A percentile compares a stretch with the other conserved stretches of the same genome.
Conservation (phyloP, 2,329 filamentous ascomycete species). For the Colletotrichum eremochloae region DNA sequence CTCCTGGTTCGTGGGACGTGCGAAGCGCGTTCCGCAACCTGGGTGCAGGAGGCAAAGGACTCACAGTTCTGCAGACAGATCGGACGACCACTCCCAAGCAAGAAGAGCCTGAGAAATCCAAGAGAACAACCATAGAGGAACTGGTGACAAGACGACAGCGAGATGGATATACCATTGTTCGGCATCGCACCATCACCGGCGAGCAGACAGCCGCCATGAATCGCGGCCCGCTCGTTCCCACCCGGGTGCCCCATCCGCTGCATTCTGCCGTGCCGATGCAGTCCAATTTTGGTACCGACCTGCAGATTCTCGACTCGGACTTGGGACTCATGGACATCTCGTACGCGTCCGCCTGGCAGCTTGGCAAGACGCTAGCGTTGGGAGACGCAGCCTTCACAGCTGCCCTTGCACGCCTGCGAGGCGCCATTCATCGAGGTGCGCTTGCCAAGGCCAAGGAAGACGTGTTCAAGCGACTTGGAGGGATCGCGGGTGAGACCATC, state of each 20-base stretch:
- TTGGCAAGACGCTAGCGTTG: constrained; percentile 56
- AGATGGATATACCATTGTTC: constrained; percentile 56
- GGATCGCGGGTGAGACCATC: too few relatives aligned
- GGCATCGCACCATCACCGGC: constrained; percentile 54
- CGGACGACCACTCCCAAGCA: too few relatives aligned
- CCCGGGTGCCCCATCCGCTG: constrained; percentile 5
- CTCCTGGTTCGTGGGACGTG: too few relatives aligned
- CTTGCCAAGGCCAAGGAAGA: not conserved
- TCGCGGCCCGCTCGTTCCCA: constrained; percentile 55
- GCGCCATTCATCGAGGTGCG: not conserved
- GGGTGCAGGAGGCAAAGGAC: too few relatives aligned
- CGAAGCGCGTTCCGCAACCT: too few relatives aligned
- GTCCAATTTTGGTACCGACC: constrained; percentile 52
- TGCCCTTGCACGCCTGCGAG: constrained; percentile 43
- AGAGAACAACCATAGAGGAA: too few relatives aligned
- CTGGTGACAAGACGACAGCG: constrained; percentile 1
- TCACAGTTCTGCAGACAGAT: too few relatives aligned
- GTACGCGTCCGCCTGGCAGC: constrained; percentile 59
- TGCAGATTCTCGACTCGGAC: constrained; percentile 56
- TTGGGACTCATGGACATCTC: constrained; percentile 59
- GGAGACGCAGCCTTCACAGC: constrained; percentile 50
- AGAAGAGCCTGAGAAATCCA: too few relatives aligned
- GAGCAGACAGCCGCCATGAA: constrained; percentile 55
- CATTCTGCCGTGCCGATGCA: constrained; percentile 34
- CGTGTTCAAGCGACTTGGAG: not conserved